phyloP scores from a whole-genome alignment of 176 grass and related monocot species.

The Cocos nucifera region DNA sequence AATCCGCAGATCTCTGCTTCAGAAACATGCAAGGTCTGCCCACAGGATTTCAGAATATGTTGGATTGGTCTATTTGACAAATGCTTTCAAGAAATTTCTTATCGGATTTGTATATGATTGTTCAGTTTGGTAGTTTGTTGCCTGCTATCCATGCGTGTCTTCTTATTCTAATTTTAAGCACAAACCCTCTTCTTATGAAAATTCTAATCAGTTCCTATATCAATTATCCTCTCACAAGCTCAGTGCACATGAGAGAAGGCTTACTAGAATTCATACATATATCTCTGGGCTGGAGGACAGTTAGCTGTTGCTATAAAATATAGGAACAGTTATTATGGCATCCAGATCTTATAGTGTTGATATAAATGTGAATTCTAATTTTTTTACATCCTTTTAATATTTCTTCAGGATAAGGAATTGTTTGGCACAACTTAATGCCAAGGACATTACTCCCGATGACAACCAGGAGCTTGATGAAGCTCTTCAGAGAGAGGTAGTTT shows the following conservation, averaged over 20 bases:
- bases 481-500: slow-evolving; percentile 90
- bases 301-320: too few relatives aligned
- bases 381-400: not conserved
- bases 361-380: not conserved
- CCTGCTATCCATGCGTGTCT: too few relatives aligned
- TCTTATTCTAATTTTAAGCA: not conserved
- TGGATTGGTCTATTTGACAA: slow-evolving; percentile 8
- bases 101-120: not conserved
- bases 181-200: too few relatives aligned
- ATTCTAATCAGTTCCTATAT: too few relatives aligned
- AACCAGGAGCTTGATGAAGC: slow-evolving; percentile 95
- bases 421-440: slow-evolving; percentile 64
- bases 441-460: slow-evolving; percentile 90
- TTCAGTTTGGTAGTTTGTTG: too few relatives aligned
- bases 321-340: too few relatives aligned
- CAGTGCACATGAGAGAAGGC: too few relatives aligned
- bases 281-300: too few relatives aligned
- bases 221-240: too few relatives aligned
- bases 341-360: too few relatives aligned
- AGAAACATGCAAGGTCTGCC: slow-evolving; percentile 78
- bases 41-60: not conserved
- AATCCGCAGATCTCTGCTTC: slow-evolving; percentile 79
- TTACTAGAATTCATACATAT: too few relatives aligned
- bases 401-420: slow-evolving; percentile 78
- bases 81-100: slow-evolving; percentile 2